Evolutionary conservation across 73 alveolate species (phyloP), one percentile per base, ranked within the genome.

Genomic region (Diophrys sp.): DNA sequence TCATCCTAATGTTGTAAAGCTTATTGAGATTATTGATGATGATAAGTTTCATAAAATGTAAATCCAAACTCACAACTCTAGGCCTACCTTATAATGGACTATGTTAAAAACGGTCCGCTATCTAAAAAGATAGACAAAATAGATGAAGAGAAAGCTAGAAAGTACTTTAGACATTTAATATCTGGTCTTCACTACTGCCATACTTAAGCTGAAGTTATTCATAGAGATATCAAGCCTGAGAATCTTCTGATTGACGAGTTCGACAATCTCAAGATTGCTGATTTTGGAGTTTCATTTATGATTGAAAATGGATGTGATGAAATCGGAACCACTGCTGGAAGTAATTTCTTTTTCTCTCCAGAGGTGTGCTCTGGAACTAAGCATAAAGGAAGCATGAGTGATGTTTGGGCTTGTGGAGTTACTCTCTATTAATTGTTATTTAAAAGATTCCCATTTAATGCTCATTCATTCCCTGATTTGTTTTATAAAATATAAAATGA

Each of bases 211-310:
- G 78, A 87, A 29, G 89, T 95, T 2, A 80, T 80, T 33, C 98
- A 95, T 84, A 33, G 99, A 73, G 97, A 93, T 81, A 95, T 95
- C 24, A 93, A 95, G 75, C 99, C 99, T 26, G 96, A 93, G 74
- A 93, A 95, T 78, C 74, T 95, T 44, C 87, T 93, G 53, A 66
- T 95, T 26, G 95, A 84, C 33, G 83, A 90, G 71, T 54, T 84
- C 31, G 85, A 95, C 75, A 76, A 80, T 28, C 56, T 93, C 23
- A 93, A 93, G 82, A 80, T 95, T 75, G 54, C 95, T 23, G 99
- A 93, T 71, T 93, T 95, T 84, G 99, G 97, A 72, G 84, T 84
- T 0, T 77, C 87, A 34, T 77, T 73, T 18, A 33, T 77, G 2
- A 76, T 83, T 77, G 91, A 75, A 54, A 77, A 77, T 31, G 91